Base-by-base conservation (phyloP, 176 grass and related monocot genomes). In the Avena eriantha region DNA sequence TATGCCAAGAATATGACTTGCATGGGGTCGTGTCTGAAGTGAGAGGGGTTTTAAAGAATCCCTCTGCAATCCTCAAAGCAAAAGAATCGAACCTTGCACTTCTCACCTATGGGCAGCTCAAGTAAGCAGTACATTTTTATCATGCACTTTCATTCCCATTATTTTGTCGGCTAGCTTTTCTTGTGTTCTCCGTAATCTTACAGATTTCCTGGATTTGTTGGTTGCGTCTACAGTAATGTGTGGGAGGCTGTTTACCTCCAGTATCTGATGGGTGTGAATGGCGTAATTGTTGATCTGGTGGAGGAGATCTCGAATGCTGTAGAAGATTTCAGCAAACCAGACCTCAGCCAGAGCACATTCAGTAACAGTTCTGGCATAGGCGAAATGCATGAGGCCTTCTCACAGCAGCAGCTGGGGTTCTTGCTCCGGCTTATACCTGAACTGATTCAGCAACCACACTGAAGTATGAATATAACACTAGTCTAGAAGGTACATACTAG, bases 21-120 rank as follows among this genome's bases (percentile, higher is more conserved):
- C 92, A 98, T 22, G 93, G 96, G 65, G 82, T 98, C 18, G 93
- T 98, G 14, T 98, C 93, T 69, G 92, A 98, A 65, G 88, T 87
- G 21, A 98, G 81, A 74, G 93, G 91, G 8, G 70, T 93, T 81
- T 86, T 98, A 70, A 93, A 80, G 71, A 92, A 85, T 89, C 96
- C 93, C 8, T 57, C 90, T 83, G 88, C 90, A 24, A 84, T 96
- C 22, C 19, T 46, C 50, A 94, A 72, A 88, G 93, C 93, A 54
- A 91, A 90, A 47, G 96, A 98, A 29, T 93, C 90, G 1, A 96
- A 96, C 51, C 92, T 98, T 50, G 84, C 85, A 41, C 58, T 98
- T 87, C 63, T 98, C 50, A 94, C 94, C 2, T 98, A 94, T 46
- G 97, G 94, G 17, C 88, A 91, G 71, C 97, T 98, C 69, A 98